phyloP scores from a whole-genome alignment of 2,329 filamentous ascomycete species.

The Penicillium oxalicum region DNA sequence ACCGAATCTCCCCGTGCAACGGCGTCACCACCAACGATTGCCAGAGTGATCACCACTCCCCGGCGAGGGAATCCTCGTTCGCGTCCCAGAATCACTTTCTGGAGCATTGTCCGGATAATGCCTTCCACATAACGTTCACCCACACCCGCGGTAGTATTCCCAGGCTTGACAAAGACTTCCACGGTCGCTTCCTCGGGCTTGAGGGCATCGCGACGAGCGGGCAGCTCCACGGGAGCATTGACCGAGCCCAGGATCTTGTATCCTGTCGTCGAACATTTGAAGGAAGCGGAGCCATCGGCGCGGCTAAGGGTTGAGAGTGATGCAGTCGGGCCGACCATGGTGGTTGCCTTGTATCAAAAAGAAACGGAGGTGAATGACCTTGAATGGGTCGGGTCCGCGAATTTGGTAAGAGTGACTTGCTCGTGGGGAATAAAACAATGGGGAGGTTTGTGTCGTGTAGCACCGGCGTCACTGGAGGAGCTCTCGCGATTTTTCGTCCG shows the following conservation, averaged over 20 bases:
- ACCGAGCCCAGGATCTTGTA: constrained; percentile 80
- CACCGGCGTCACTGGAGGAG: neutral
- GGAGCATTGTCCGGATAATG: constrained; percentile 34
- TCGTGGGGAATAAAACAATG: neutral
- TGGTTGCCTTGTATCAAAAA: neutral
- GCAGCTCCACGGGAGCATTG: constrained; percentile 88
- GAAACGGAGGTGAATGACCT: neutral
- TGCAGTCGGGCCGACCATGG: constrained; percentile 34
- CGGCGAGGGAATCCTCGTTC: constrained; percentile 38
- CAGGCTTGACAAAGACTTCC: constrained; percentile 84
- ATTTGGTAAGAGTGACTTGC: neutral
- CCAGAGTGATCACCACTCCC: constrained; percentile 40
- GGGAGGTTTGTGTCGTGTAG: constrained; percentile 1
- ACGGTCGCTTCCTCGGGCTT: constrained; percentile 84
- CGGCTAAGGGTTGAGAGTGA: constrained; percentile 31
- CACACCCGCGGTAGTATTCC: constrained; percentile 77
- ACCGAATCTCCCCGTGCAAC: constrained; percentile 36
- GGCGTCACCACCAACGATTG: constrained; percentile 34
- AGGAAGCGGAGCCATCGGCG: constrained; percentile 38
- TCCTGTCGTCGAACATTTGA: constrained; percentile 46
- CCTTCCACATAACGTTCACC: constrained; percentile 76
- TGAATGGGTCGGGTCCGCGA: too few relatives aligned
- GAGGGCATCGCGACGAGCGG: constrained; percentile 68
- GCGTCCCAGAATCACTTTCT: constrained; percentile 38
- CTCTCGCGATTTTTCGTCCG: constrained; percentile 3